These are phyloP conservation scores for Petunia hybrid DNA, from an alignment of 305 asterid species.

Conservation along the genomic window DNA sequence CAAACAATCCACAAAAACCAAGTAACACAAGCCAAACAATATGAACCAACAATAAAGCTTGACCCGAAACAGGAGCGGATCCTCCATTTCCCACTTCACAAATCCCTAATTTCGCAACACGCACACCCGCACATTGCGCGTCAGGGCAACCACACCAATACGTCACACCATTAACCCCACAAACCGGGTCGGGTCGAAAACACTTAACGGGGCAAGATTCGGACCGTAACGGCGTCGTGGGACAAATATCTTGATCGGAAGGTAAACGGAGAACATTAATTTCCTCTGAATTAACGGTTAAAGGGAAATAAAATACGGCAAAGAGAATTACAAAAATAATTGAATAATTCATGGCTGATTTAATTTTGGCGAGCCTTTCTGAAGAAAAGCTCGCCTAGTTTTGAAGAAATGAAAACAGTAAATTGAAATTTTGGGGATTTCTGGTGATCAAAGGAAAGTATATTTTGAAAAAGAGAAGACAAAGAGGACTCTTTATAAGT, in stretches of 20 bases:
- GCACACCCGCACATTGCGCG: constrained; percentile 86
- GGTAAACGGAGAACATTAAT: constrained; percentile 51
- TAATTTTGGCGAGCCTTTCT: constrained; percentile 47
- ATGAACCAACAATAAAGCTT: constrained; percentile 90
- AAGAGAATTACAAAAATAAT: constrained; percentile 33
- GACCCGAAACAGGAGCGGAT: constrained; percentile 80
- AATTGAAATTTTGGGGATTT: constrained; percentile 18
- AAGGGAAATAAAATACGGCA: constrained; percentile 41
- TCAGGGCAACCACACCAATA: constrained; percentile 98
- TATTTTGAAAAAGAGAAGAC: neutral
- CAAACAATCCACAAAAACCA: constrained; percentile 78
- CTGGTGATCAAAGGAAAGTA: constrained; percentile 14
- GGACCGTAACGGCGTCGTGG: constrained; percentile 38
- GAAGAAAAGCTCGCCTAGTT: constrained; percentile 48
- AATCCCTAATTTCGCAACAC: constrained; percentile 74
- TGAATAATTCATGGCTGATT: constrained; percentile 33
- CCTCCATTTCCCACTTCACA: constrained; percentile 93
- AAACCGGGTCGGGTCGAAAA: constrained; percentile 89
- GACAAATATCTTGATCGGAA: constrained; percentile 61
- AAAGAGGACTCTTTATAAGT: neutral
- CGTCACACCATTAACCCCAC: constrained; percentile 84
- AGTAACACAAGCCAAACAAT: constrained; percentile 87
- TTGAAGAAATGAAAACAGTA: neutral
- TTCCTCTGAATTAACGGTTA: constrained; percentile 62
- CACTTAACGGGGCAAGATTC: constrained; percentile 75